Evolutionary conservation across 208 protist species (phyloP).

Genomic region (Trypanosoma cruzi): DNA sequence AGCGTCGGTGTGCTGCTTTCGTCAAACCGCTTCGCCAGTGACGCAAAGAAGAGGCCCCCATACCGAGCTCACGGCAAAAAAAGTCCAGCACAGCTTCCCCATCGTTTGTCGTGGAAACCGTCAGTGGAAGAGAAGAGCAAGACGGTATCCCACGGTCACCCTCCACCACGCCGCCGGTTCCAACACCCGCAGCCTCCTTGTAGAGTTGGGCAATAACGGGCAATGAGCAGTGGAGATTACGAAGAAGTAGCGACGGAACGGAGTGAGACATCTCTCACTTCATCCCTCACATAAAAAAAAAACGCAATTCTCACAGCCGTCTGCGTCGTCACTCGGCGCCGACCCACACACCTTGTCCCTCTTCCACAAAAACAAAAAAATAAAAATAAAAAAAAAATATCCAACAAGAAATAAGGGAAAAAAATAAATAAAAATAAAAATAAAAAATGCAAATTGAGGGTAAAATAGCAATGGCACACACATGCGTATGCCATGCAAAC

Average conservation of each 20-base stretch:
- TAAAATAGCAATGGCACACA: not conserved
- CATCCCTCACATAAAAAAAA: not conserved
- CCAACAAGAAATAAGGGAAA: not conserved
- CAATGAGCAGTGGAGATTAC: conserved; percentile 61
- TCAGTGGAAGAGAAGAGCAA: conserved; percentile 21
- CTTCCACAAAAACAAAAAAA: not conserved
- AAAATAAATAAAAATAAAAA: conserved; percentile 6
- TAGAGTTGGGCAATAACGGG: conserved; percentile 56
- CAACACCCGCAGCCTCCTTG: not conserved
- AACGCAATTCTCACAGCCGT: not conserved
- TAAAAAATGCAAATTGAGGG: not conserved
- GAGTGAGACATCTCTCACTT: conserved; percentile 9
- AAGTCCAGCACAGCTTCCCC: conserved; percentile 54
- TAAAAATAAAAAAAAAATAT: not conserved
- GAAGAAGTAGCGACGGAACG: conserved; percentile 51
- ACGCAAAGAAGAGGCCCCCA: conserved; percentile 45
- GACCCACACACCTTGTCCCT: not conserved
- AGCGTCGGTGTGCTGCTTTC: conserved; percentile 29
- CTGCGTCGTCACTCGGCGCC: not conserved
- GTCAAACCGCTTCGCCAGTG: conserved; percentile 45
- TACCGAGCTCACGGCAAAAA: conserved; percentile 69
- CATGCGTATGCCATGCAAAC: too few species aligned
- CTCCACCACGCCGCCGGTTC: not conserved
- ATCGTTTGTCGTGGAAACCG: conserved; percentile 34
- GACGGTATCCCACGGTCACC: not conserved